Base-by-base conservation (phyloP, 2,329 filamentous ascomycete genomes). In the Clonostachys sp. region DNA sequence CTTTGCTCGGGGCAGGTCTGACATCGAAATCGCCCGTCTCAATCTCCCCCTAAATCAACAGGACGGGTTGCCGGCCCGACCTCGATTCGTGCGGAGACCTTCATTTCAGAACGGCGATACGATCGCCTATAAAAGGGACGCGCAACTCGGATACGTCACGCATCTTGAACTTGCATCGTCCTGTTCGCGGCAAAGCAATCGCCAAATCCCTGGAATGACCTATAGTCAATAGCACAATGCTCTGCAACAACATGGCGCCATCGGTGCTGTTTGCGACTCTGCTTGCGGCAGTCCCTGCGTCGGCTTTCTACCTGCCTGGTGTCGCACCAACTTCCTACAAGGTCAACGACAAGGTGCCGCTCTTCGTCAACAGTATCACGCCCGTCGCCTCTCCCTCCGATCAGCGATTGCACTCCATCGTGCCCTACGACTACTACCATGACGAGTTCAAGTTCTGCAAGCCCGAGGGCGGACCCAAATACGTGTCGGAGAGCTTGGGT, bases 391-490 rank as follows among this genome's bases (percentile, higher is more conserved):
- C 87, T 40, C 77, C 81, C 50, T 78, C 81, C 53, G 90, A 96
- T 67, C 81, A 86, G 24, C 86, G 90, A 57, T 77, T 97, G 39
- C 89, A 91, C 64, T 95, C 91, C n/a, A 86, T 96, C 47, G 85
- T 97, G 59, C 89, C 92, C 5, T 99, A 89, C 76, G 92, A 97
- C 70, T 97, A 99, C 75, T 99, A 99, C 65, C 84, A 94, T 58
- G 81, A 84, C 6, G 80, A 80, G 5, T 95, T 99, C 68, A 84
- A 88, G 61, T 96, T 96, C 74, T 99, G 94, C 68, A 72, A 80
- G 57, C 94, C 92, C 3, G 72, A 87, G 48, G 84, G 77, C 51
- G 89, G 89, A 3, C 84, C 91, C 9, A 68, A 91, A 63, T 80
- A 87, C 72, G 83, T 95, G 18, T 85, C 89, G 39, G 94, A 96